Conservation (phyloP, 495 filamentous ascomycete species). For the Staphylotrichum longicolle region DNA sequence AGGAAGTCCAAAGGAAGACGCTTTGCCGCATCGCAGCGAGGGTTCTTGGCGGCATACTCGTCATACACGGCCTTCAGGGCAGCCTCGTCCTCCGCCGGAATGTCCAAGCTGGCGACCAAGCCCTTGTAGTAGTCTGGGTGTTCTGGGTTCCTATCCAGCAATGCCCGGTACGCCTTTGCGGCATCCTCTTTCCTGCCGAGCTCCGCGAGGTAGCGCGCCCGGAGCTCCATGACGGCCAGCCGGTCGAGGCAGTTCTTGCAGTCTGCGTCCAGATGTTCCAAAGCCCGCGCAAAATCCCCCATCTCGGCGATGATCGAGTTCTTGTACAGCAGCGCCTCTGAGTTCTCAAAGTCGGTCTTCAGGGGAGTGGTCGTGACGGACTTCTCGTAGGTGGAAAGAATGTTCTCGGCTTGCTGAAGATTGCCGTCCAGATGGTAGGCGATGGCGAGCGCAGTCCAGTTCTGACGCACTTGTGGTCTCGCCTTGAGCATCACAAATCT, state of each 20-base stretch:
- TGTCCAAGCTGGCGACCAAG: constrained; percentile 64
- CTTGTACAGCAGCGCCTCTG: constrained; percentile 95
- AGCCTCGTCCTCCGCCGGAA: constrained; percentile 59
- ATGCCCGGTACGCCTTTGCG: constrained; percentile 69
- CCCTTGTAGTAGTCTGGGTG: constrained; percentile 81
- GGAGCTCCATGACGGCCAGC: constrained; percentile 83
- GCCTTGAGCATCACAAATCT: constrained; percentile 79
- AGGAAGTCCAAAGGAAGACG: constrained; percentile 89
- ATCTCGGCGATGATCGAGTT: constrained; percentile 89
- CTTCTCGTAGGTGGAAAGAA: constrained; percentile 87
- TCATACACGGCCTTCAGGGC: constrained; percentile 71
- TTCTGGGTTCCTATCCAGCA: constrained; percentile 85
- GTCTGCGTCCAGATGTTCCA: constrained; percentile 81
- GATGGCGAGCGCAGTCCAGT: constrained; percentile 94
- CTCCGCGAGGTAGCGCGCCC: constrained; percentile 78
- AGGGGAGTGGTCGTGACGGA: constrained; percentile 75
- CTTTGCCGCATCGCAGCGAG: constrained; percentile 78
- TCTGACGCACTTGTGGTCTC: constrained; percentile 74
- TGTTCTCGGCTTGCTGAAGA: constrained; percentile 80
- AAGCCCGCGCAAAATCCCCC: constrained; percentile 71
- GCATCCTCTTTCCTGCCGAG: constrained; percentile 79
- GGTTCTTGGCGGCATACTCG: constrained; percentile 74
- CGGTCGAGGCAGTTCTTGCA: constrained; percentile 78
- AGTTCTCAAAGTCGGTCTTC: constrained; percentile 80
- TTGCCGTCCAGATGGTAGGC: constrained; percentile 88